Evolutionary conservation across 306 rosid species (phyloP), one percentile per base, ranked within the genome.

Genomic region (Vigna nakashimae): DNA sequence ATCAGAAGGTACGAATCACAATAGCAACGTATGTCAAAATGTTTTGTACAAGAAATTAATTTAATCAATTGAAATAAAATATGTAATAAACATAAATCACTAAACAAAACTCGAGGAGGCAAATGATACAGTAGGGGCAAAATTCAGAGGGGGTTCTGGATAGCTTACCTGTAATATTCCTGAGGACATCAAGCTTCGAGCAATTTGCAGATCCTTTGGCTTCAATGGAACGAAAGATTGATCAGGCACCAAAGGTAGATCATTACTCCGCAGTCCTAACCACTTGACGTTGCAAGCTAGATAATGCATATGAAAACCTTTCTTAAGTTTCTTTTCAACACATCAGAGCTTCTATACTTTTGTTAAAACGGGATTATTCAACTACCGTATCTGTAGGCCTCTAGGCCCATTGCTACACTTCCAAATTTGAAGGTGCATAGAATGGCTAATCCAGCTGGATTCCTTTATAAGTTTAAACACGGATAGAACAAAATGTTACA

Each of bases 401-500:
- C 98, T 69, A 95, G 86, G 84, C 97, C 98, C 97, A 91, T 92
- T 80, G 92, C 90, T 64, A 92, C 71, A 59, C 99, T 91, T 74
- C 99, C 99, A 53, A 80, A 89, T 84, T 95, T 89, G 89, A 87
- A 92, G 73, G 97, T 92, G 85, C 96, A 90, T 10, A 95, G 77
- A 75, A 95, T 91, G n/a, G 93, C 94, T 69, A 91, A 87, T 73
- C 97, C 99, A 78, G 98, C 97, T 64, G 99, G 99, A 76, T 95
- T 92, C 99, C 98, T 90, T 82, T 34, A n/a, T 10, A 70, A 65
- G 38, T 24, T 60, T 24, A 56, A 60, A 65, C 55, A 57, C 14
- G 53, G 45, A 24, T 30, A 75, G 24, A 18, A 38, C 45, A 42
- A 57, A 73, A 45, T 13, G 69, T 30, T 32, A 17, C 34, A 76